phyloP scores from a whole-genome alignment of 1,284 basidiomycete genomes.

The Cryptococcus amylolentus region DNA sequence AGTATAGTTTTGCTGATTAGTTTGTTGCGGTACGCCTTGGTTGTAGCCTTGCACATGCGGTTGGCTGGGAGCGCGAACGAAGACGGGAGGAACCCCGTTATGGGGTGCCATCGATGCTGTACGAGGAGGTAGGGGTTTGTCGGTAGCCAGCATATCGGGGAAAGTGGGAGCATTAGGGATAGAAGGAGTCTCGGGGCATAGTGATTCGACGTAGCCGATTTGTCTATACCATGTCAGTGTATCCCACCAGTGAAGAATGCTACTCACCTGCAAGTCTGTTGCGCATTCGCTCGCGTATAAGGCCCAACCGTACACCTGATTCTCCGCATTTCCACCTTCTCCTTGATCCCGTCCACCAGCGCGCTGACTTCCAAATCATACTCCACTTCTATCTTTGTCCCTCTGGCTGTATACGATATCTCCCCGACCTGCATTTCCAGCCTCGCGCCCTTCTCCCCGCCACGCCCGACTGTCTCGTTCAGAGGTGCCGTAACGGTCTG shows the following conservation, averaged over 20 bases:
- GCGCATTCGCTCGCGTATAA: conserved; percentile 29
- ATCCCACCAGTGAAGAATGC: background rate
- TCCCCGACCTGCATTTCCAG: conserved; percentile 66
- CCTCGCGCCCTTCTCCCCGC: conserved; percentile 65
- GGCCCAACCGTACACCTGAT: conserved; percentile 53
- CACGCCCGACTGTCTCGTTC: conserved; percentile 66
- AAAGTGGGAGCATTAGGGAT: background rate
- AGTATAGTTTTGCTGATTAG: background rate
- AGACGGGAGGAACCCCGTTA: background rate
- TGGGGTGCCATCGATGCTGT: background rate
- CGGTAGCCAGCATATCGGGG: background rate
- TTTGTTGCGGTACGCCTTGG: background rate
- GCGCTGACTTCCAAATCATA: conserved; percentile 73
- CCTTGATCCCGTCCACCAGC: conserved; percentile 61
- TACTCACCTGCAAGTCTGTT: conserved; percentile 43
- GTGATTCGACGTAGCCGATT: conserved; percentile 41
- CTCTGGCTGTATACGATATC: conserved; percentile 68
- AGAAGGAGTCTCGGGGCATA: conserved; percentile 28
- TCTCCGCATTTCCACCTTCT: conserved; percentile 62
- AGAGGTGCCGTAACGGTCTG: conserved; percentile 53
- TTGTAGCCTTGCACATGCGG: background rate
- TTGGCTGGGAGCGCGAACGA: conserved; percentile 2
- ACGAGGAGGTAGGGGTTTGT: background rate
- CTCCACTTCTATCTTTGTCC: conserved; percentile 72
- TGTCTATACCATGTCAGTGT: conserved; percentile 26